Conservation (phyloP, 1,139 yeast species). For the Blastobotrys serpentis region DNA sequence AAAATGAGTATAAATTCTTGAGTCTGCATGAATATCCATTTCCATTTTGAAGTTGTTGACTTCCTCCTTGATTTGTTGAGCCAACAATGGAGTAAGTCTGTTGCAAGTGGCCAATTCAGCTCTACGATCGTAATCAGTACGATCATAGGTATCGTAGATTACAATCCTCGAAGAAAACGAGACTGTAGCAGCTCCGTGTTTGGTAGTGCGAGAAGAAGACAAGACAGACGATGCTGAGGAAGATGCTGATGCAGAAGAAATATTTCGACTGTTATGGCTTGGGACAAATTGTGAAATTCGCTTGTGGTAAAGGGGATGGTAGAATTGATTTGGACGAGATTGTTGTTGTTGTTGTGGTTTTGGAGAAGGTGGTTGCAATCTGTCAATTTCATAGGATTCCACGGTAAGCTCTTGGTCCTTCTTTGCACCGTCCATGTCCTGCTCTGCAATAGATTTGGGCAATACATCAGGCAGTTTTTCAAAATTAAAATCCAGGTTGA, state of each 20-base stretch:
- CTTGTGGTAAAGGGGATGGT: slow-evolving; percentile 28
- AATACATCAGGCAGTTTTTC: slow-evolving; percentile 15
- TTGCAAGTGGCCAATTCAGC: slow-evolving; percentile 95
- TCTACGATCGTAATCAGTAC: slow-evolving; percentile 85
- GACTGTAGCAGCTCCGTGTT: slow-evolving; percentile 41
- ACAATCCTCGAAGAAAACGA: slow-evolving; percentile 80
- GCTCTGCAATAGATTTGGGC: slow-evolving; percentile 13
- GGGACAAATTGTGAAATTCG: slow-evolving; percentile 23
- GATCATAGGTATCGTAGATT: slow-evolving; percentile 81
- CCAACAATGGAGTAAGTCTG: slow-evolving; percentile 82
- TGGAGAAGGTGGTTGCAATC: neutral
- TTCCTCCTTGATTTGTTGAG: slow-evolving; percentile 85
- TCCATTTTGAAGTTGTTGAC: slow-evolving; percentile 64
- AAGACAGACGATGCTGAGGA: slow-evolving; percentile 9
- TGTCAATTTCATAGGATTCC: neutral
- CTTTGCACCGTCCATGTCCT: slow-evolving; percentile 9
- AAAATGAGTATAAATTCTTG: slow-evolving; percentile 81
- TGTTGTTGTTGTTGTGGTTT: neutral
- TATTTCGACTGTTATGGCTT: slow-evolving; percentile 18
- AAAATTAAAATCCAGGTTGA: slow-evolving; percentile 22
- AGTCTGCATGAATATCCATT: slow-evolving; percentile 80
- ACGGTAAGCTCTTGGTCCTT: neutral
- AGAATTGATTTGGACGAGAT: slow-evolving; percentile 9
- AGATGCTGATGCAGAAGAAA: slow-evolving; percentile 24
- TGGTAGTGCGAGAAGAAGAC: neutral